Evolutionary conservation across 2,329 filamentous ascomycete genomes (phyloP).

Genomic region (Ophiocordyceps camponoti-saundersi): DNA sequence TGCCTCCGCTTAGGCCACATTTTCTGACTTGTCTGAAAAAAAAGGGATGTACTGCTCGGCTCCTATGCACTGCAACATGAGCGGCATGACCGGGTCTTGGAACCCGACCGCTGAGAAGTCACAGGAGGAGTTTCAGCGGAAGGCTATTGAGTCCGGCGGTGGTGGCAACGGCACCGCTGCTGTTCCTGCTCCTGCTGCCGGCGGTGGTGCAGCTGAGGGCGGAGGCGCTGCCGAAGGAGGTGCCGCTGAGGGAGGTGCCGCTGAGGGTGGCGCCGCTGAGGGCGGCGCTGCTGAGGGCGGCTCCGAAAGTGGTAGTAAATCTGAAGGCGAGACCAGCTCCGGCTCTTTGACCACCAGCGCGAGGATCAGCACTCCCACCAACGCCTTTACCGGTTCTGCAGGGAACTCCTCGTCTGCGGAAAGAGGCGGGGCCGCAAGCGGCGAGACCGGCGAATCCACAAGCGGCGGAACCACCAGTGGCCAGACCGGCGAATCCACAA

Average conservation of each 20-base stretch:
- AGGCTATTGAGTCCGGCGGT: not conserved
- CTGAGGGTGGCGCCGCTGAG: not conserved
- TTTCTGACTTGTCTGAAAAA: not conserved
- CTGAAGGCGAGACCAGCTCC: not conserved
- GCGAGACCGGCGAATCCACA: no score
- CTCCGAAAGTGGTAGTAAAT: not conserved
- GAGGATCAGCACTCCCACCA: not conserved
- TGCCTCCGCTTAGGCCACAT: not conserved
- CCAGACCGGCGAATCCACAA: not conserved
- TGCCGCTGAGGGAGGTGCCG: no score
- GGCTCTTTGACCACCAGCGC: not conserved
- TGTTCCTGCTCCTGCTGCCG: not conserved
- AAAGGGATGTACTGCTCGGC: not conserved
- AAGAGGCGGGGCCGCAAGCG: not conserved
- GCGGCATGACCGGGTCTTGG: not conserved
- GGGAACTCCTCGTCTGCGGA: not conserved
- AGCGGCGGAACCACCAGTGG: not conserved
- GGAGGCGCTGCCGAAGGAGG: not conserved
- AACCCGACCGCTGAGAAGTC: not conserved
- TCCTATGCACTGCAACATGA: not conserved
- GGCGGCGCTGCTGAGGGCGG: not conserved
- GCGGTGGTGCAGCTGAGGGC: not conserved
- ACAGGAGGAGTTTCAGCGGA: not conserved
- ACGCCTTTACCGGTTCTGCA: not conserved
- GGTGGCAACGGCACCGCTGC: not conserved